Percentiles rank a stretch among this genome's conserved stretches.
phyloP scores from a whole-genome alignment of 2,329 filamentous ascomycete species.

The Cytospora piceae region DNA sequence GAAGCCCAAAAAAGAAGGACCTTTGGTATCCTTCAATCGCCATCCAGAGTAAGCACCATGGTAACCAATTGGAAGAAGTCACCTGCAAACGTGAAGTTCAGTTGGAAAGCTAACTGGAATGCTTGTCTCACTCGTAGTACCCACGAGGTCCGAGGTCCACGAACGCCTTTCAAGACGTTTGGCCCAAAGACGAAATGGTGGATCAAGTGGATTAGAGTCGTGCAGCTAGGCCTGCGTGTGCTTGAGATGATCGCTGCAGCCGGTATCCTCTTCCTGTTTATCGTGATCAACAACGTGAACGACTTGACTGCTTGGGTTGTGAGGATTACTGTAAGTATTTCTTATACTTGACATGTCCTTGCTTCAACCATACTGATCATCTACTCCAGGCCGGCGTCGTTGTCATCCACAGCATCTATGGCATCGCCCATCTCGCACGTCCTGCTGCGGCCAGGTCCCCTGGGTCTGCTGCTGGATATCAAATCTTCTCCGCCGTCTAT shows the following conservation, averaged over 20 bases:
- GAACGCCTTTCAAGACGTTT: constrained; percentile 67
- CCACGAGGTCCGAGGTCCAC: constrained; percentile 67
- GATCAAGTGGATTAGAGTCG: constrained; percentile 69
- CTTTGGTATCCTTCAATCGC: constrained; percentile 78
- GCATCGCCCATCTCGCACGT: constrained; percentile 77
- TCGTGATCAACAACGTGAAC: constrained; percentile 73
- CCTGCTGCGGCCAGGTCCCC: constrained; percentile 73
- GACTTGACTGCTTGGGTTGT: constrained; percentile 72
- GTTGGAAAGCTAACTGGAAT: background rate
- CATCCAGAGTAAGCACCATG: constrained; percentile 75
- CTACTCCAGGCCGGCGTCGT: constrained; percentile 71
- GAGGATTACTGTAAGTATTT: constrained; percentile 71
- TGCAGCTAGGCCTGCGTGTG: constrained; percentile 71
- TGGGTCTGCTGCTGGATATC: constrained; percentile 83
- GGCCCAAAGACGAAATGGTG: constrained; percentile 69
- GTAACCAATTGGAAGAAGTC: too few species aligned
- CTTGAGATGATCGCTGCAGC: constrained; percentile 70
- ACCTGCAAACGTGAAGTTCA: background rate
- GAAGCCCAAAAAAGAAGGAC: constrained; percentile 71
- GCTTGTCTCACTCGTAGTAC: constrained; percentile 44
- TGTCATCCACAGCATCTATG: constrained; percentile 73
- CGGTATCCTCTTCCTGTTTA: constrained; percentile 74
- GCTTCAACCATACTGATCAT: constrained; percentile 31
- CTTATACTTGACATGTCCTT: background rate
- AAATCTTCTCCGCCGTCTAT: constrained; percentile 76